Percentiles rank a stretch among this genome's conserved stretches.
Conservation (phyloP, 2,329 filamentous ascomycete species). For the Monosporascus sp. region DNA sequence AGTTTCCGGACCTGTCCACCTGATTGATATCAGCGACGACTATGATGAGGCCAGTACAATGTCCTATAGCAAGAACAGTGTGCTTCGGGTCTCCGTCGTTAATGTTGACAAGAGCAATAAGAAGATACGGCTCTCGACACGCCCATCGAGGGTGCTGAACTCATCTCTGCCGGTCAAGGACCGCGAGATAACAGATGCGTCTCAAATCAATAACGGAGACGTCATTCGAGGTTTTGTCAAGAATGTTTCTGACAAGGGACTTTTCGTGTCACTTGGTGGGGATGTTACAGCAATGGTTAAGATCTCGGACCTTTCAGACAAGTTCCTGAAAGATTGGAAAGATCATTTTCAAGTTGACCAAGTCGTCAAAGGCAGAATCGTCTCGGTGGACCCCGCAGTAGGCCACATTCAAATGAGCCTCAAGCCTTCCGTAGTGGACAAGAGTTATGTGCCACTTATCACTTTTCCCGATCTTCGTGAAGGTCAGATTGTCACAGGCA, state of each 20-base stretch:
- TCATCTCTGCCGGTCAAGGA: conserved; percentile 78
- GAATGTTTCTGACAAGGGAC: conserved; percentile 79
- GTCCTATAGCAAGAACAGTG: conserved; percentile 74
- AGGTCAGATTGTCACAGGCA: conserved; percentile 81
- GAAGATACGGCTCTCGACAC: conserved; percentile 71
- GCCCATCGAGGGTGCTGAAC: conserved; percentile 84
- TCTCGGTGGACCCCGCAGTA: conserved; percentile 60
- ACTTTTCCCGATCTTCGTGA: conserved; percentile 70
- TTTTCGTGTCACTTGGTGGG: conserved; percentile 81
- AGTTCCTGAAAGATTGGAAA: conserved; percentile 94
- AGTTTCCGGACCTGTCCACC: conserved; percentile 72
- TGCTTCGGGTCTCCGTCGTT: conserved; percentile 81
- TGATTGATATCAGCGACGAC: conserved; percentile 82
- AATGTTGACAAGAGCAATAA: conserved; percentile 80
- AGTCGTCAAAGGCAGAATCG: conserved; percentile 81
- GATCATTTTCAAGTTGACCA: conserved; percentile 81
- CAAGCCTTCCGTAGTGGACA: conserved; percentile 77
- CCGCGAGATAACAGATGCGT: conserved; percentile 64
- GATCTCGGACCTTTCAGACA: conserved; percentile 83
- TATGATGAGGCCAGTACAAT: conserved; percentile 74
- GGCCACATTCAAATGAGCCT: conserved; percentile 79
- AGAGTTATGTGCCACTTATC: conserved; percentile 68
- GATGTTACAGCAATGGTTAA: conserved; percentile 77
- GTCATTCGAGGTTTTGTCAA: conserved; percentile 88
- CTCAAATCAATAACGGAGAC: conserved; percentile 71